These are phyloP conservation scores for Elaphomyces granulatus DNA, from an alignment of 495 filamentous ascomycete genomes.

Conservation along the genomic window DNA sequence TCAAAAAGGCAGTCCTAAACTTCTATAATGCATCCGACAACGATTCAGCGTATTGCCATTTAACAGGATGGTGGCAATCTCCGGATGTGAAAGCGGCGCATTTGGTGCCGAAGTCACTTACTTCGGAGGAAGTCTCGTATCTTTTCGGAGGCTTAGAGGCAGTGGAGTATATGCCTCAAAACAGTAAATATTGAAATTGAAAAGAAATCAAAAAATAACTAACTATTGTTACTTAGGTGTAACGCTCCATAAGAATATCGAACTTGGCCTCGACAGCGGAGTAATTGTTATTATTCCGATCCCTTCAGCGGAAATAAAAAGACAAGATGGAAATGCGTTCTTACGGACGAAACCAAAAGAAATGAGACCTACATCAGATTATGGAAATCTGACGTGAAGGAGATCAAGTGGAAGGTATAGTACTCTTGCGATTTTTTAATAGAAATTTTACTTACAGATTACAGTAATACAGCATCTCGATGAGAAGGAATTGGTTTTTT, in stretches of 20 bases:
- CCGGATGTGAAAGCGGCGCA: not conserved
- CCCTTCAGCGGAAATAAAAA: not conserved
- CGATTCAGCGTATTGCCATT: not conserved
- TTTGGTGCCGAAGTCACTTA: constrained; percentile 1
- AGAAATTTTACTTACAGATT: not conserved
- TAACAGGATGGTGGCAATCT: not conserved
- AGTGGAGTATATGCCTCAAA: too few relatives aligned
- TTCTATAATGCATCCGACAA: not conserved
- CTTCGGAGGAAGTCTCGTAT: not conserved
- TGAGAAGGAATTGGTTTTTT: not conserved
- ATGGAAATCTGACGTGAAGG: not conserved
- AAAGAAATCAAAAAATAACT: too few relatives aligned
- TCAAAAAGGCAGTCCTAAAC: not conserved
- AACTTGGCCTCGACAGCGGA: not conserved
- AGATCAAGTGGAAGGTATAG: not conserved
- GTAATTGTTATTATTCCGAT: constrained; percentile 1
- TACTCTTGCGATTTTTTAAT: not conserved
- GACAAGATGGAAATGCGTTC: constrained; percentile 1
- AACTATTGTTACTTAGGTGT: not conserved
- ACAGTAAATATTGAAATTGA: too few relatives aligned
- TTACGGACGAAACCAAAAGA: not conserved
- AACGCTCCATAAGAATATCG: constrained; percentile 1
- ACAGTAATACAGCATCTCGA: constrained; percentile 1
- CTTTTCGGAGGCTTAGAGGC: not conserved
- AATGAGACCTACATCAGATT: not conserved